These are phyloP conservation scores for Ceratobasidium sp. DNA, from an alignment of 1,284 basidiomycete genomes.

Conservation along the genomic window DNA sequence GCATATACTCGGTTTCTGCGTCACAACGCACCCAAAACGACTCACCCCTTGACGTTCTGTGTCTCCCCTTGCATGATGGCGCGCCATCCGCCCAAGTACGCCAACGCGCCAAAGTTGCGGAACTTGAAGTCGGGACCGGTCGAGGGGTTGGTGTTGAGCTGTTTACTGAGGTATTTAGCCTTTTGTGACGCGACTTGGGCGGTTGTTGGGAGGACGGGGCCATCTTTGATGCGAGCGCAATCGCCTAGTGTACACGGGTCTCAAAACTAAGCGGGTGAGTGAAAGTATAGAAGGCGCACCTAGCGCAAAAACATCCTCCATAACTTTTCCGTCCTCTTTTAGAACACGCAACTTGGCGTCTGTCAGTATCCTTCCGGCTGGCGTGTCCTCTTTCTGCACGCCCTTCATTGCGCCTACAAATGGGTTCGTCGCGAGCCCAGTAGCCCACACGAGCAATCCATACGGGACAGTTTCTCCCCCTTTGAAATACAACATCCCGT, in stretches of 20 bases:
- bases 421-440: conserved; percentile 83
- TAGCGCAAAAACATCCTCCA: conserved; percentile 68
- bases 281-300: conserved; percentile 56
- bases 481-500: conserved; percentile 32
- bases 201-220: conserved; percentile 81
- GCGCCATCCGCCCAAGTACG: conserved; percentile 80
- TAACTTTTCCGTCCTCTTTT: conserved; percentile 60
- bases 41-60: conserved; percentile 68
- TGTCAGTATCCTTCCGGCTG: conserved; percentile 62
- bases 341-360: conserved; percentile 40
- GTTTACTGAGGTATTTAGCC: conserved; percentile 75
- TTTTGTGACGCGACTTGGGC: conserved; percentile 89
- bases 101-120: conserved; percentile 78
- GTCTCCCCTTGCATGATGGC: conserved; percentile 60
- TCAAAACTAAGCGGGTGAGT: conserved; percentile 55
- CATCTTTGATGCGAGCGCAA: conserved; percentile 86
- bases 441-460: conserved; percentile 88
- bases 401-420: conserved; percentile 71
- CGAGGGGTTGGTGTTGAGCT: conserved; percentile 65
- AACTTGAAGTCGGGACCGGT: conserved; percentile 68
- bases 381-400: conserved; percentile 68
- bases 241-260: conserved; percentile 68
- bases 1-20: conserved; percentile 50
- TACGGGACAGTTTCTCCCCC: conserved; percentile 68
- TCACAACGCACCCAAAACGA: conserved; percentile 49